These are phyloP conservation scores for Russula compacta DNA, from an alignment of 768 basidiomycete species.

Conservation along the genomic window DNA sequence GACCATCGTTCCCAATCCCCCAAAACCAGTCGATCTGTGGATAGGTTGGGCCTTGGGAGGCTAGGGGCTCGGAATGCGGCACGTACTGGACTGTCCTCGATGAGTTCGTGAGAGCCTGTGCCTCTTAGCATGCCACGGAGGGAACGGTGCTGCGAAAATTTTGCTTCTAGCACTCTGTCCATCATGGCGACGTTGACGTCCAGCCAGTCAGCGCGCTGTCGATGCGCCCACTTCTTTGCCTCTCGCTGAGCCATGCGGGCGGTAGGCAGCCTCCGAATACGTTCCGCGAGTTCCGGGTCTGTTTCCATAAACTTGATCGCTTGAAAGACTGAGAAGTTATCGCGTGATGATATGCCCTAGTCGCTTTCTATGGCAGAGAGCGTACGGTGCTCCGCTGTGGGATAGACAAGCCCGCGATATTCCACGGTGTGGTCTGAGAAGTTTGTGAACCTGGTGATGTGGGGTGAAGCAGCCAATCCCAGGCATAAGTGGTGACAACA, in stretches of 20 bases:
- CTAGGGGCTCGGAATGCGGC: background rate
- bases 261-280: slow-evolving; percentile 11
- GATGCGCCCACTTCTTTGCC: background rate
- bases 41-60: background rate
- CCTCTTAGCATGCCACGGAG: slow-evolving; percentile 30
- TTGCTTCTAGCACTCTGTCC: slow-evolving; percentile 33
- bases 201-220: slow-evolving; percentile 16
- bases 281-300: slow-evolving; percentile 5
- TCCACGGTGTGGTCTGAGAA: slow-evolving; percentile 14
- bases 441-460: slow-evolving; percentile 12
- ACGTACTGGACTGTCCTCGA: slow-evolving; percentile 29
- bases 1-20: slow-evolving; percentile 32
- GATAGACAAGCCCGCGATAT: slow-evolving; percentile 5
- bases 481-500: background rate
- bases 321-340: slow-evolving; percentile 13
- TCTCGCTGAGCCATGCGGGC: slow-evolving; percentile 17
- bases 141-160: slow-evolving; percentile 34
- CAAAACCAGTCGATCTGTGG: slow-evolving; percentile 33
- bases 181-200: slow-evolving; percentile 21
- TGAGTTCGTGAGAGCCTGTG: slow-evolving; percentile 32
- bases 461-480: background rate
- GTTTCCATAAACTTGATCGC: slow-evolving; percentile 14
- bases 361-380: background rate
- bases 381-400: slow-evolving; percentile 19
- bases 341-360: background rate